Percentiles rank a stretch among this genome's conserved stretches.
phyloP scores from a whole-genome alignment of 768 basidiomycete species.

The Collybiopsis luxurians region DNA sequence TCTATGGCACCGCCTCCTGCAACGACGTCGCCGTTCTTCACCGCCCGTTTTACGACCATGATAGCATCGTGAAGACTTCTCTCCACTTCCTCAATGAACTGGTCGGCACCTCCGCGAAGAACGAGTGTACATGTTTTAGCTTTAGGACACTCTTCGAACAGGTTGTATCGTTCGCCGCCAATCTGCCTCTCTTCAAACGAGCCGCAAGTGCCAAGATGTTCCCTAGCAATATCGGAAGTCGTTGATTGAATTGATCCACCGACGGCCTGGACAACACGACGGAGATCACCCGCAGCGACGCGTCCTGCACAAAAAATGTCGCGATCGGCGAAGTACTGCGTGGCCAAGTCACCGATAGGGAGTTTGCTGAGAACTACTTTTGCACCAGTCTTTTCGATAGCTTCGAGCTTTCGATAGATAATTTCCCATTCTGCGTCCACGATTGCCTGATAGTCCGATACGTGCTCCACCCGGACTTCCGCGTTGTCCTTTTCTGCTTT shows the following conservation, averaged over 20 bases:
- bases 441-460: slow-evolving; percentile 98
- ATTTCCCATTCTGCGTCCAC: slow-evolving; percentile 99
- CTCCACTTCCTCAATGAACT: slow-evolving; percentile 98
- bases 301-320: slow-evolving; percentile 99
- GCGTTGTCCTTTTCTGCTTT: slow-evolving; percentile 99
- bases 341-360: slow-evolving; percentile 97
- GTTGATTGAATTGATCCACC: slow-evolving; percentile 96
- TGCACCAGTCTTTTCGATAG: slow-evolving; percentile 94
- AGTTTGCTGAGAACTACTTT: slow-evolving; percentile 97
- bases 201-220: slow-evolving; percentile 94
- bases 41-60: slow-evolving; percentile 99
- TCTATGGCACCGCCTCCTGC: slow-evolving; percentile 98
- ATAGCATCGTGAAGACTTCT: slow-evolving; percentile 97
- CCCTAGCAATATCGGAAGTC: slow-evolving; percentile 84
- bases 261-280: slow-evolving; percentile 92
- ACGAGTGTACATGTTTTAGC: slow-evolving; percentile 95
- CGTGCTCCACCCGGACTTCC: slow-evolving; percentile 94
- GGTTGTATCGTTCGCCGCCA: slow-evolving; percentile 94
- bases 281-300: slow-evolving; percentile 85
- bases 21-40: slow-evolving; percentile 93
- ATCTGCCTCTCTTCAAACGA: slow-evolving; percentile 92
- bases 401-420: slow-evolving; percentile 95
- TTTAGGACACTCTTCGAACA: slow-evolving; percentile 90
- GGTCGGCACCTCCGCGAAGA: slow-evolving; percentile 94
- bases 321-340: slow-evolving; percentile 98